Base-by-base conservation (phyloP, 1,139 yeast genomes). In the Neolecta irregularis region DNA sequence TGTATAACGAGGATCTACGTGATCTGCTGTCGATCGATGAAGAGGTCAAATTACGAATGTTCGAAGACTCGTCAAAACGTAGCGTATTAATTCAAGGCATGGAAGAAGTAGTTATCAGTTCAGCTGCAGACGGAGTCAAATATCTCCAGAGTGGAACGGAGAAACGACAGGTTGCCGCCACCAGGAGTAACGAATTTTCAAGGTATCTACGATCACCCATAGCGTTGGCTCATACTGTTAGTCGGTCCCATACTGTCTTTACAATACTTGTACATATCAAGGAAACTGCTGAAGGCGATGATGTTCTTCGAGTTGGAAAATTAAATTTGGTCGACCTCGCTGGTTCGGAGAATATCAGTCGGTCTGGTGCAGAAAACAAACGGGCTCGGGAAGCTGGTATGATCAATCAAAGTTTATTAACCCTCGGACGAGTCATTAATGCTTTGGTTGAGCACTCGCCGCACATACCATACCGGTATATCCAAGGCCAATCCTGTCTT, bases 361-460 rank as follows among this genome's bases (percentile, higher is more conserved):
- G 80, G 40, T 76, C 92, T 0, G 93, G 93, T 1, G 88, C 92
- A 0, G 69, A 63, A 36, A 72, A 74, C 49, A 73, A 69, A 48
- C 62, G 91, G 21, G 92, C 93, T 0, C 70, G 79, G 45, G 93
- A 80, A 53, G 93, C 93, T 2, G 93, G 93, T 1, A 69, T 75
- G 48, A 83, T 83, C 36, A 83, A 83, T 53, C 91, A 80, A 53
- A 74, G 88, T 42, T 61, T 83, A 39, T 57, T 81, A 26, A 75
- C 93, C 0, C 62, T 83, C 33, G 95, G 94, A 0, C 60, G 93
- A 37, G 93, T 83, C 1, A 81, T 83, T 26, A 80, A 74, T 49
- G 65, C 78, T 1, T 61, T 81, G 32, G 75, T 69, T 2, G 76
- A 69, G 42, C 62, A 63, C 30, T 58, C 70, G 17, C 56, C 66